Percentiles rank a stretch among this genome's conserved stretches.
phyloP scores from a whole-genome alignment of 768 basidiomycete species.

The Termitomyces sp. region DNA sequence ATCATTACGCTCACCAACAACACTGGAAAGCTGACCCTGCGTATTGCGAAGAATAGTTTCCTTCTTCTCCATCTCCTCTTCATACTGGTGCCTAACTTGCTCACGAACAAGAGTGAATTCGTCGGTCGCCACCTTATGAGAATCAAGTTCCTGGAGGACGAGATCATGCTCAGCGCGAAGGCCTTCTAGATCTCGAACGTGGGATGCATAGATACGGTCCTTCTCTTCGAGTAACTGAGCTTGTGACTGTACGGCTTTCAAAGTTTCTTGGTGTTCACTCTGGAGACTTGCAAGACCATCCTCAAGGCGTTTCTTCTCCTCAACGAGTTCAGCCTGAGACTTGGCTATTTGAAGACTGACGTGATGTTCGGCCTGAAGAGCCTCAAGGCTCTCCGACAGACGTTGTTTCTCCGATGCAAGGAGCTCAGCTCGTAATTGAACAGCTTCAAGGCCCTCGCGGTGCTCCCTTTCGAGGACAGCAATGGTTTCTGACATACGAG shows the following conservation, averaged over 20 bases:
- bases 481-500: neutral
- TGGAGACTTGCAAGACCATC: neutral
- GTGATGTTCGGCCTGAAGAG: slow-evolving; percentile 1
- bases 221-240: slow-evolving; percentile 41
- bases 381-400: neutral
- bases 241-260: slow-evolving; percentile 1
- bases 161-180: slow-evolving; percentile 46
- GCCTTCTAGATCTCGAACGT: slow-evolving; percentile 44
- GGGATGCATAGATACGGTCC: slow-evolving; percentile 37
- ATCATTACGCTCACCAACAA: slow-evolving; percentile 41
- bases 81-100: slow-evolving; percentile 38
- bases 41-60: slow-evolving; percentile 38
- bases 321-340: neutral
- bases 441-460: neutral
- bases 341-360: neutral
- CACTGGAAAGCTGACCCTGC: slow-evolving; percentile 45
- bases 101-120: slow-evolving; percentile 47
- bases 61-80: slow-evolving; percentile 50
- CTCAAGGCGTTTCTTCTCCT: slow-evolving; percentile 3
- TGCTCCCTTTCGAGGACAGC: slow-evolving; percentile 1
- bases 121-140: slow-evolving; percentile 49
- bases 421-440: neutral
- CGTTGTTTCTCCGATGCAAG: slow-evolving; percentile 1
- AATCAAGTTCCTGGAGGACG: slow-evolving; percentile 57
- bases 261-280: slow-evolving; percentile 3